Conservation (phyloP, 805 yeast species). For the Zygotorulaspora chibaensis region DNA sequence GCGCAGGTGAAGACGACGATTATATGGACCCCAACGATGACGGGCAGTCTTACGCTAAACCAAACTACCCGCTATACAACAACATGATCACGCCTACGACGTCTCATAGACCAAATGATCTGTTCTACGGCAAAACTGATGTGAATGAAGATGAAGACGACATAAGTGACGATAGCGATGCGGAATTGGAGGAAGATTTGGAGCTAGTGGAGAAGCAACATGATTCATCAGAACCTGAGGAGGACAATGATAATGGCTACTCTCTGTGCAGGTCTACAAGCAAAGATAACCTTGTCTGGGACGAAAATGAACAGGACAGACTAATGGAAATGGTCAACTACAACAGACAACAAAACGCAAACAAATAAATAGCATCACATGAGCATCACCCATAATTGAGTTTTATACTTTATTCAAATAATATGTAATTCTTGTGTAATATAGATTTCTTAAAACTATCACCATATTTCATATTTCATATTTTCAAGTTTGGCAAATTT, state of each 20-base stretch:
- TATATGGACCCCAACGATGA: constrained; percentile 80
- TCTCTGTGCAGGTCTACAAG: constrained; percentile 33
- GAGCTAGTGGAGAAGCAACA: constrained; percentile 20
- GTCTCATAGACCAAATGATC: constrained; percentile 17
- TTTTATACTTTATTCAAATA: not conserved
- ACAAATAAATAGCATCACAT: constrained; percentile 6
- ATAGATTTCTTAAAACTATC: not conserved
- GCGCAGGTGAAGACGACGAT: constrained; percentile 54
- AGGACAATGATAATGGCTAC: constrained; percentile 34
- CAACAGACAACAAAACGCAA: constrained; percentile 18
- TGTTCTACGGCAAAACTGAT: constrained; percentile 19
- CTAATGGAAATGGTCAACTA: constrained; percentile 26
- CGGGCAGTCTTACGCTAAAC: constrained; percentile 66
- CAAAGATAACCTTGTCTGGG: constrained; percentile 32
- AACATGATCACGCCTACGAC: constrained; percentile 29
- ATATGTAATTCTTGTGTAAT: not conserved
- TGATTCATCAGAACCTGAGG: constrained; percentile 21
- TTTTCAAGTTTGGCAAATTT: not conserved
- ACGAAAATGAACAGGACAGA: constrained; percentile 27
- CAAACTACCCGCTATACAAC: constrained; percentile 53
- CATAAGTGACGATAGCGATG: constrained; percentile 20
- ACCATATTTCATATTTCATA: too few species aligned
- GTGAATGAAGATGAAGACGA: constrained; percentile 17
- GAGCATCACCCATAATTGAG: not conserved
- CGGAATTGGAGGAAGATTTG: constrained; percentile 16